Evolutionary conservation across 768 basidiomycete genomes (phyloP).

Genomic region (Crucibulum laeve): DNA sequence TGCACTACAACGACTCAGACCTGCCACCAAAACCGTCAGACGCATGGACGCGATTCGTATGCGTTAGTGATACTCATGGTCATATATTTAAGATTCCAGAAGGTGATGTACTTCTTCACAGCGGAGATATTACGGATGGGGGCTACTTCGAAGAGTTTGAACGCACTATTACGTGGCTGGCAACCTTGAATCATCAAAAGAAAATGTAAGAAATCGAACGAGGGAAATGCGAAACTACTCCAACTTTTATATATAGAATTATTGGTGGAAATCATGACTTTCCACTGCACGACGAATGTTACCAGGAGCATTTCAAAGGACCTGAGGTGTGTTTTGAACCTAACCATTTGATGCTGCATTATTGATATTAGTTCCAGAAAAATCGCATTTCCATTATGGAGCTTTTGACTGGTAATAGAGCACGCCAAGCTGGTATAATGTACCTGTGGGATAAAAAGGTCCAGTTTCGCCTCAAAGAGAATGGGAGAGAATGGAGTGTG

Average conservation of each 20-base stretch:
- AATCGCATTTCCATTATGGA: constrained; percentile 20
- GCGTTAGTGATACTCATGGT: constrained; percentile 56
- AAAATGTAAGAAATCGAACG: constrained; percentile 47
- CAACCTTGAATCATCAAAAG: constrained; percentile 45
- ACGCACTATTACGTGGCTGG: constrained; percentile 55
- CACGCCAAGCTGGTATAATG: constrained; percentile 36
- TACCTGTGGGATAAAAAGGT: constrained; percentile 52
- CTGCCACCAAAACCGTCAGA: constrained; percentile 27
- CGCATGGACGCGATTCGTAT: constrained; percentile 54
- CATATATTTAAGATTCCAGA: constrained; percentile 40
- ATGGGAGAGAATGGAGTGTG: constrained; percentile 50
- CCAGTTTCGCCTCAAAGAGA: constrained; percentile 29
- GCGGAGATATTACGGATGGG: constrained; percentile 55
- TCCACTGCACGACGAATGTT: constrained; percentile 34
- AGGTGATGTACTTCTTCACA: constrained; percentile 65
- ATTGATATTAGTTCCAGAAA: constrained; percentile 5
- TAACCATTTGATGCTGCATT: neutral
- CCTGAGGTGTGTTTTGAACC: constrained; percentile 21
- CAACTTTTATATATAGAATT: constrained; percentile 32
- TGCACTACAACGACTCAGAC: constrained; percentile 25
- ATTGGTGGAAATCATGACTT: constrained; percentile 72
- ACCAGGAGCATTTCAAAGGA: constrained; percentile 25
- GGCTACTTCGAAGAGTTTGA: constrained; percentile 42
- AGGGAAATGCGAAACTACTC: neutral
- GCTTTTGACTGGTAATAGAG: constrained; percentile 27